These are phyloP conservation scores for Nicotiana knightiana DNA, from an alignment of 257 asterid species.

Conservation along the genomic window DNA sequence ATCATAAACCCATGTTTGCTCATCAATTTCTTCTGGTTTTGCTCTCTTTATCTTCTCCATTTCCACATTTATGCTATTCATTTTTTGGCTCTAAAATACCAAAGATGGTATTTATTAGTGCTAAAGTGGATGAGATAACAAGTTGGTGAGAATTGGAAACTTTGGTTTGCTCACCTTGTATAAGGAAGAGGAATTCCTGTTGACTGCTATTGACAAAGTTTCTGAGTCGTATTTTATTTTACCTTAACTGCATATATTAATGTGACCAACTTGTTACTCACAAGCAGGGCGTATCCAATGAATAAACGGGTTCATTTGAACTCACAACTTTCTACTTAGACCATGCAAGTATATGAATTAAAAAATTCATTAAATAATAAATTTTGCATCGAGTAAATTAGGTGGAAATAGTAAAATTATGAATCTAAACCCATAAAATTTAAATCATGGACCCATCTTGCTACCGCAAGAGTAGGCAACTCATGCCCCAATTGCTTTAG, in stretches of 20 bases:
- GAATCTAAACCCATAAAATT: too few species aligned
- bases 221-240: neutral
- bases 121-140: neutral
- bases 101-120: neutral
- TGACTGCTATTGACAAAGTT: neutral
- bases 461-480: too few species aligned
- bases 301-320: too few species aligned
- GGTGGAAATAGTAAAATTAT: too few species aligned
- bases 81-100: neutral
- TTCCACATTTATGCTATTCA: conserved; percentile 14
- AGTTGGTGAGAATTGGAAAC: conserved; percentile 16
- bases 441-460: too few species aligned
- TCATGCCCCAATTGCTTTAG: too few species aligned
- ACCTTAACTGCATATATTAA: too few species aligned
- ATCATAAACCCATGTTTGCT: conserved; percentile 69
- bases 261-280: neutral
- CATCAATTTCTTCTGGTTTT: conserved; percentile 31
- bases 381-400: too few species aligned
- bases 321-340: too few species aligned
- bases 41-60: conserved; percentile 30
- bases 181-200: conserved; percentile 19
- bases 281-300: too few species aligned
- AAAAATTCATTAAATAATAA: too few species aligned
- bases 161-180: conserved; percentile 23
- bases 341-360: too few species aligned